Conservation (phyloP, 129 eudicot species). For the Helianthus annuus region DNA sequence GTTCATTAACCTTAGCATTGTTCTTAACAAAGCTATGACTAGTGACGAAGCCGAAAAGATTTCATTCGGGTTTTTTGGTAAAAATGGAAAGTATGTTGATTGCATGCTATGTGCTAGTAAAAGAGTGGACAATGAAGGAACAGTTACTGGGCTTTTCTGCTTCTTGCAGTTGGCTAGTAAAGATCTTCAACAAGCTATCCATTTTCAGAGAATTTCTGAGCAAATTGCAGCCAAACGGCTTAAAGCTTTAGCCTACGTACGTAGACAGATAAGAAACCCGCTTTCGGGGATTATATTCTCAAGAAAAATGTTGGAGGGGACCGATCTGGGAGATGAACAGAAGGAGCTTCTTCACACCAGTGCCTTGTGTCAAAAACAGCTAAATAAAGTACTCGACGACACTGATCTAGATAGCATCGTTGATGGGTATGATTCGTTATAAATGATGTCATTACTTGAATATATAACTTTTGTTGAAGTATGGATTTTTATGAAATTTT, state of each 20-base stretch:
- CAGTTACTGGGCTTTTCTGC: constrained; percentile 80
- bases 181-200: constrained; percentile 88
- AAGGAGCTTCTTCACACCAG: constrained; percentile 55
- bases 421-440: constrained; percentile 57
- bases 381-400: constrained; percentile 84
- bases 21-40: constrained; percentile 71
- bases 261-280: constrained; percentile 78
- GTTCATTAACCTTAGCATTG: constrained; percentile 72
- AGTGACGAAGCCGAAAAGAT: constrained; percentile 72
- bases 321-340: constrained; percentile 75
- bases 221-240: constrained; percentile 76
- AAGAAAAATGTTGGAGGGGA: constrained; percentile 67
- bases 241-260: constrained; percentile 70
- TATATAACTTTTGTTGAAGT: background rate
- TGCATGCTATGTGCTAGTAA: constrained; percentile 76
- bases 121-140: constrained; percentile 68
- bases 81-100: constrained; percentile 68
- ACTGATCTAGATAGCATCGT: constrained; percentile 81
- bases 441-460: background rate
- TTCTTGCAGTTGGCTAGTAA: constrained; percentile 90
- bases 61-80: constrained; percentile 67
- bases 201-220: constrained; percentile 73
- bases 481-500: background rate
- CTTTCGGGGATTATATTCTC: constrained; percentile 82
- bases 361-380: constrained; percentile 81